A percentile compares a stretch with the other conserved stretches of the same genome.
These are phyloP conservation scores for Plasmodium yoelii DNA, from an alignment of 169 alveolate genomes.

Conservation along the genomic window DNA sequence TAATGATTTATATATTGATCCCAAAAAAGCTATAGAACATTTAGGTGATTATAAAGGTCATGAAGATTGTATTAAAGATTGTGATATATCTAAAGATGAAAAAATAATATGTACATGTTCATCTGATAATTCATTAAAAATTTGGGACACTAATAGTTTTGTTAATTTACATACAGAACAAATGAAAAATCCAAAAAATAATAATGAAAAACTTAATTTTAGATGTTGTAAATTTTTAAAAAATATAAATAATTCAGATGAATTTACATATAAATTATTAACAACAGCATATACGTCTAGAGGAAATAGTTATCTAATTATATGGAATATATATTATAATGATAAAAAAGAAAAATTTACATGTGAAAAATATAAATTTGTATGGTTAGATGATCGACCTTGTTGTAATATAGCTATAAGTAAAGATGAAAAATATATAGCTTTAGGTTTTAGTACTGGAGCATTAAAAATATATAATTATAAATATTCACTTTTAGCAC, in stretches of 20 bases:
- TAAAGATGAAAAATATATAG: slow-evolving; percentile 55
- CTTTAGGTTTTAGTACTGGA: slow-evolving; percentile 76
- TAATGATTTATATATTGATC: slow-evolving; percentile 21
- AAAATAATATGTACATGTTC: slow-evolving; percentile 40
- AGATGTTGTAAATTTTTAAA: slow-evolving; percentile 72
- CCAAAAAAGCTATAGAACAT: slow-evolving; percentile 26
- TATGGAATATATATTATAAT: slow-evolving; percentile 37
- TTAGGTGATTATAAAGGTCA: slow-evolving; percentile 65
- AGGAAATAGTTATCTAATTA: slow-evolving; percentile 64
- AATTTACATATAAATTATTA: slow-evolving; percentile 20
- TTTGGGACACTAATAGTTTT: slow-evolving; percentile 49
- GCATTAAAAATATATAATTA: slow-evolving; percentile 54
- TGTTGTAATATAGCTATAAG: slow-evolving; percentile 74
- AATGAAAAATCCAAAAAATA: slow-evolving; percentile 44
- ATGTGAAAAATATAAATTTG: slow-evolving; percentile 26
- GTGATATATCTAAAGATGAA: slow-evolving; percentile 66
- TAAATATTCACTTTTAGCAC: slow-evolving; percentile 54
- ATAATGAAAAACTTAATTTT: slow-evolving; percentile 62
- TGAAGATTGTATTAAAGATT: slow-evolving; percentile 69
- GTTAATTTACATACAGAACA: slow-evolving; percentile 64
- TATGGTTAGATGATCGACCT: slow-evolving; percentile 71
- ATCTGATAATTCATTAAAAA: slow-evolving; percentile 68
- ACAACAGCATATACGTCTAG: slow-evolving; percentile 62
- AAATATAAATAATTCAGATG: slow-evolving; percentile 13
- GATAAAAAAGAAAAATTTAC: slow-evolving; percentile 56